Conservation (phyloP, 2,329 filamentous ascomycete genomes). For the Rutstroemia sp. region DNA sequence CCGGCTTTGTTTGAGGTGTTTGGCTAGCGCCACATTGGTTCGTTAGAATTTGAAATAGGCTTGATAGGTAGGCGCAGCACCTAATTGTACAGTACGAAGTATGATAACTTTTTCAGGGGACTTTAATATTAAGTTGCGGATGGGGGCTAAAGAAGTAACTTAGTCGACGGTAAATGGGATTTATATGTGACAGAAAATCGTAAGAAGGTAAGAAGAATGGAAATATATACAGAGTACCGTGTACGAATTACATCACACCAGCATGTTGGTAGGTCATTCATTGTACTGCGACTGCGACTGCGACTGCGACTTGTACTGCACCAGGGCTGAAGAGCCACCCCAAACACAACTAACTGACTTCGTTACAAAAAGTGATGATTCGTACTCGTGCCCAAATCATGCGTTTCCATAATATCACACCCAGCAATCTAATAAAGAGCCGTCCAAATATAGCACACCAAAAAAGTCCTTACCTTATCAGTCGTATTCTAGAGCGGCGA, state of each 20-base stretch:
- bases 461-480: too few species aligned
- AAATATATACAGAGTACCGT: too few species aligned
- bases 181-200: neutral
- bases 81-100: neutral
- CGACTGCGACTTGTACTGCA: too few species aligned
- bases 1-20: slow-evolving; percentile 7
- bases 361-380: too few species aligned
- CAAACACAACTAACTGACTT: neutral
- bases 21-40: slow-evolving; percentile 4
- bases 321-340: too few species aligned
- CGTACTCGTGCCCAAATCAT: too few species aligned
- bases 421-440: neutral
- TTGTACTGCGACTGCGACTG: too few species aligned
- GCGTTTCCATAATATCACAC: neutral
- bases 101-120: neutral
- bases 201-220: too few species aligned
- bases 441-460: slow-evolving; percentile 1
- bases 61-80: neutral
- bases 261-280: too few species aligned
- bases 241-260: too few species aligned
- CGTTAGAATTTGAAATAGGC: slow-evolving; percentile 1
- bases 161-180: neutral
- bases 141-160: neutral
- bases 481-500: too few species aligned
- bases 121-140: neutral